Evolutionary conservation across 116 monocot species (phyloP).

Genomic region (Dioscorea cayenensis): DNA sequence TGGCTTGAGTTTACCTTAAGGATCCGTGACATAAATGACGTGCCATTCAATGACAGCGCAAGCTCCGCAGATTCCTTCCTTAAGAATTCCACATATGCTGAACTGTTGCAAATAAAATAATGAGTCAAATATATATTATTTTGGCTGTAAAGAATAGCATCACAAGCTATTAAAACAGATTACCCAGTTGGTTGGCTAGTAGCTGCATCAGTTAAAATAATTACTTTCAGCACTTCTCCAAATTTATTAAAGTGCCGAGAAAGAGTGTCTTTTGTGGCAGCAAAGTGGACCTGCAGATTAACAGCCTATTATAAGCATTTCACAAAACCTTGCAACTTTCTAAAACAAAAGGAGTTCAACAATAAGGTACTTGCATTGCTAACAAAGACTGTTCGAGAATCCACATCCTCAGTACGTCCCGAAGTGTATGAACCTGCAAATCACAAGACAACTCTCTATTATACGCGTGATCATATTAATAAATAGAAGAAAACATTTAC

Average conservation of each 20-base stretch:
- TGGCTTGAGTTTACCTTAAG: slow-evolving; percentile 50
- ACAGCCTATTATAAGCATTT: not conserved
- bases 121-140: not conserved
- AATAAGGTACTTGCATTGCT: slow-evolving; percentile 48
- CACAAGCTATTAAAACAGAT: not conserved
- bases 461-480: not conserved
- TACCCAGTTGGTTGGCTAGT: slow-evolving; percentile 81
- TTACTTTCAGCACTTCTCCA: slow-evolving; percentile 79
- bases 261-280: slow-evolving; percentile 72
- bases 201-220: slow-evolving; percentile 61
- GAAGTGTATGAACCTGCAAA: slow-evolving; percentile 46
- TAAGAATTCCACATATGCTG: slow-evolving; percentile 93
- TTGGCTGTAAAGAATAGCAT: not conserved
- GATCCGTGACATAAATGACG: slow-evolving; percentile 95
- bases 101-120: slow-evolving; percentile 36
- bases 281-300: slow-evolving; percentile 70
- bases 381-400: slow-evolving; percentile 61
- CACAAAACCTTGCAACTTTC: not conserved
- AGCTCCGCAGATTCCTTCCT: slow-evolving; percentile 85
- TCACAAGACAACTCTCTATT: not conserved
- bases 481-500: too few relatives aligned
- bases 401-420: slow-evolving; percentile 52
- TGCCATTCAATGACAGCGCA: slow-evolving; percentile 88
- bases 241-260: slow-evolving; percentile 83
- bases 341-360: not conserved